Evolutionary conservation across 441 rosid species (phyloP).

Genomic region (Adansonia madagascariensis): DNA sequence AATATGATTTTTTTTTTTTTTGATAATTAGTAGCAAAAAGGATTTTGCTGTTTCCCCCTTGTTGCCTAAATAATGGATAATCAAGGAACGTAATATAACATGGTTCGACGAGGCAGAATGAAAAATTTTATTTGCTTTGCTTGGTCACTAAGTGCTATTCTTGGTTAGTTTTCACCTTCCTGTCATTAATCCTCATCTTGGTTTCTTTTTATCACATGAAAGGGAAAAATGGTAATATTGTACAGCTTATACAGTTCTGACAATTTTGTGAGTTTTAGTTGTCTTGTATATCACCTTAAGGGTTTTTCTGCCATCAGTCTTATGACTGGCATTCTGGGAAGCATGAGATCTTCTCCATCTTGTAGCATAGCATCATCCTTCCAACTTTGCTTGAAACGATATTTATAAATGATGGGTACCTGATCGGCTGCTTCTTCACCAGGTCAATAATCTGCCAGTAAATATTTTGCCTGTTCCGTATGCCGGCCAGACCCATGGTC

Average conservation of each 20-base stretch:
- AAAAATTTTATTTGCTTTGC: background rate
- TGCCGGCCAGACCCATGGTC: conserved; percentile 64
- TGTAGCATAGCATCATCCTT: conserved; percentile 9
- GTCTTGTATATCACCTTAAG: conserved; percentile 7
- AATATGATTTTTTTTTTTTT: background rate
- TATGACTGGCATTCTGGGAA: background rate
- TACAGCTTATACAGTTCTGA: conserved; percentile 2
- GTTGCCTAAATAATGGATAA: background rate
- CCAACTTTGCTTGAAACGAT: conserved; percentile 22
- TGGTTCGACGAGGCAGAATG: background rate
- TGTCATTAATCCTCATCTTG: background rate
- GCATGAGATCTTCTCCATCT: conserved; percentile 13
- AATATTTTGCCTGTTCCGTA: conserved; percentile 70
- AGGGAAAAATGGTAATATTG: background rate
- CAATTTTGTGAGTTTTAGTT: background rate
- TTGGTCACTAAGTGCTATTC: conserved; percentile 9
- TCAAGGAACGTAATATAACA: background rate
- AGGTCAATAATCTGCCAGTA: conserved; percentile 70
- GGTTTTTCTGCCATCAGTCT: conserved; percentile 1
- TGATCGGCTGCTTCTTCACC: conserved; percentile 28
- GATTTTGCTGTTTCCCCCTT: background rate
- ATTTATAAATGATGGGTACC: background rate
- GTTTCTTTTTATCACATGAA: background rate
- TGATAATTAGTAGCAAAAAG: background rate
- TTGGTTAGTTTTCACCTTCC: conserved; percentile 1